phyloP scores from a whole-genome alignment of 345 rosid species.

The Lepidium sativum region DNA sequence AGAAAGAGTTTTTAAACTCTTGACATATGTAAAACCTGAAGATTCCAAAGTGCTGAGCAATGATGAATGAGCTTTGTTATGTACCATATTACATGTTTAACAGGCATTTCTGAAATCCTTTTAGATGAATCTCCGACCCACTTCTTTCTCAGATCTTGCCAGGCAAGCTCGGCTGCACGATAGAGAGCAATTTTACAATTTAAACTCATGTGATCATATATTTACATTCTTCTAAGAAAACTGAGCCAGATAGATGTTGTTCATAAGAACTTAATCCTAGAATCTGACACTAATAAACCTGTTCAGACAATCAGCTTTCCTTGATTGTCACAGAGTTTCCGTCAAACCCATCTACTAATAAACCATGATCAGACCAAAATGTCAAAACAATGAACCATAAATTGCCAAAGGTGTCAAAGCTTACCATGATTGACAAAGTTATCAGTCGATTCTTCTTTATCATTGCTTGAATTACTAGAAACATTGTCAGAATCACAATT shows the following conservation, averaged over 20 bases:
- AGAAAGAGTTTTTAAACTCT: background rate
- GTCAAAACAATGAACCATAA: background rate
- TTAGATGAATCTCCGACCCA: conserved; percentile 30
- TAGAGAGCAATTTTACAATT: background rate
- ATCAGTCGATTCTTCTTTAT: conserved; percentile 4
- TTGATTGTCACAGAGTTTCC: background rate
- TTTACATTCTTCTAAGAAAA: background rate
- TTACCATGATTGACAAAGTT: conserved; percentile 26
- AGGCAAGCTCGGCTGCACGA: conserved; percentile 24
- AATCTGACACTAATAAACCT: background rate
- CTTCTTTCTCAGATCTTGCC: conserved; percentile 29
- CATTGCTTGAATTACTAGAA: background rate
- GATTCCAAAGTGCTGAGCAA: background rate
- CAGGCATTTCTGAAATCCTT: conserved; percentile 15
- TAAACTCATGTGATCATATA: background rate
- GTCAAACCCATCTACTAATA: background rate
- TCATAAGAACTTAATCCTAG: background rate
- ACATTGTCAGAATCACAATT: conserved; percentile 5
- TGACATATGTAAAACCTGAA: background rate
- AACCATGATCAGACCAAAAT: background rate
- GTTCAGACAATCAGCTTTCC: background rate
- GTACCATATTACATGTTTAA: conserved; percentile 23
- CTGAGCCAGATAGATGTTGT: background rate
- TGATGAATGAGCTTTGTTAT: background rate
- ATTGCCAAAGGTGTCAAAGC: background rate